These are phyloP conservation scores for Keqinozyma sinolaborantium DNA, from an alignment of 1,139 yeast species.

Conservation along the genomic window DNA sequence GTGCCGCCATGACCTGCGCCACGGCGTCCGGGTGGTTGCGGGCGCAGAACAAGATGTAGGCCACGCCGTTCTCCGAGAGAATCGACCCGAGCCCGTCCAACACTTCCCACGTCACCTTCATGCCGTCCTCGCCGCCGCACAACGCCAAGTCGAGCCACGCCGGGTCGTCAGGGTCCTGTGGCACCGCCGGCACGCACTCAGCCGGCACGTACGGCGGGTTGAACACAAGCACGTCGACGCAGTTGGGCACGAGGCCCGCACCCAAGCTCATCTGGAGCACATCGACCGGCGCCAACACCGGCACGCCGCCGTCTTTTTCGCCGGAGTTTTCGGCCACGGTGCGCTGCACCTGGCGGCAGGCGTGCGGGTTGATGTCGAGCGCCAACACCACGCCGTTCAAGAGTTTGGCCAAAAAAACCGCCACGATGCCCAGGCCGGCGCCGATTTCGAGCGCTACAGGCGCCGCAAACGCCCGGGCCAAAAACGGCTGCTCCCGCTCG, in stretches of 20 bases:
- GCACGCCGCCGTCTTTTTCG: conserved; percentile 9
- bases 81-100: conserved; percentile 47
- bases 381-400: conserved; percentile 54
- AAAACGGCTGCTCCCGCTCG: conserved; percentile 49
- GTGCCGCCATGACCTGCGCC: conserved; percentile 37
- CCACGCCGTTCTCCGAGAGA: conserved; percentile 58
- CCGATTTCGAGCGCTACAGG: conserved; percentile 85
- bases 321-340: conserved; percentile 47
- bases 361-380: conserved; percentile 78
- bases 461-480: conserved; percentile 16
- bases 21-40: conserved; percentile 74
- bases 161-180: conserved; percentile 44
- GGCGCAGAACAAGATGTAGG: conserved; percentile 84
- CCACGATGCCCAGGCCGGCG: conserved; percentile 84
- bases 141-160: conserved; percentile 86
- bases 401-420: conserved; percentile 63
- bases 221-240: conserved; percentile 71
- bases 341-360: conserved; percentile 51
- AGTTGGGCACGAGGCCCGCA: conserved; percentile 36
- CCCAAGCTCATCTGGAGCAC: conserved; percentile 59
- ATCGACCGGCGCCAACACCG: conserved; percentile 34
- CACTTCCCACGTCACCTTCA: conserved; percentile 72
- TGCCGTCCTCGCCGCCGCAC: conserved; percentile 86
- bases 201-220: conserved; percentile 98
- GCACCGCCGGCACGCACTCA: conserved; percentile 56